Evolutionary conservation across 2,329 filamentous ascomycete genomes (phyloP), one percentile per base, ranked within the genome.

Genomic region (Colletotrichum acutatum): DNA sequence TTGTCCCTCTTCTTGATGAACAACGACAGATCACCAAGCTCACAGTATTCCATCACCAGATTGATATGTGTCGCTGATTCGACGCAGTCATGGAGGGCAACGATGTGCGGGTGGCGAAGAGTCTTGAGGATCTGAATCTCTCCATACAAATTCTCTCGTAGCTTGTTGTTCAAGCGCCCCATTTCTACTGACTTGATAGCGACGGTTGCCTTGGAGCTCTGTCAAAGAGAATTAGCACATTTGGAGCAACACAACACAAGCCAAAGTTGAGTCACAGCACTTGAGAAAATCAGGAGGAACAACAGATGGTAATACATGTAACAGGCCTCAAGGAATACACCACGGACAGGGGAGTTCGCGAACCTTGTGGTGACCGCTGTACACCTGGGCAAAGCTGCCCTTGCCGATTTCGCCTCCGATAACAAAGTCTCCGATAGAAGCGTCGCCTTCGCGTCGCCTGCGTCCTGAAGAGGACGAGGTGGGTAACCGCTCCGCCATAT

Each of bases 1-100:
- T 92, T 94, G 74, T 96, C 92, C 74, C 96, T 91, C 84, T 97
- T 97, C 88, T 97, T 97, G 85, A 99, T 98, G 83, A 99, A 98
- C 66, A 96, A 88, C 12, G 97, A 97, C 71, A 99, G 85, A 80
- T 99, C 97, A 26, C 97, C 96, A 53, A 99, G 89, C 80, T 97
- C 95, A 84, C 97, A 98, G 84, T 97, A 98, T 85, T 99, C 97
- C 96, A 98, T 99, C 75, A 98, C 92, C 71, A 99, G 90, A 84
- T 99, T 97, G 84, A 98, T 98, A 80, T 97, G 94, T 26, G 92
- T 92, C 4, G 90, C 86, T 0, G 94, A 93, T 82, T 98, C 95
- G 82, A 96, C 90, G 85, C 95, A 98, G 84, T 98, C 95, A 86
- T 98, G 95, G 60, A 99, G 92, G 77, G 95, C 94, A 76, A 98